Conservation (phyloP, 768 basidiomycete genomes). For the Termitomyces sp. region DNA sequence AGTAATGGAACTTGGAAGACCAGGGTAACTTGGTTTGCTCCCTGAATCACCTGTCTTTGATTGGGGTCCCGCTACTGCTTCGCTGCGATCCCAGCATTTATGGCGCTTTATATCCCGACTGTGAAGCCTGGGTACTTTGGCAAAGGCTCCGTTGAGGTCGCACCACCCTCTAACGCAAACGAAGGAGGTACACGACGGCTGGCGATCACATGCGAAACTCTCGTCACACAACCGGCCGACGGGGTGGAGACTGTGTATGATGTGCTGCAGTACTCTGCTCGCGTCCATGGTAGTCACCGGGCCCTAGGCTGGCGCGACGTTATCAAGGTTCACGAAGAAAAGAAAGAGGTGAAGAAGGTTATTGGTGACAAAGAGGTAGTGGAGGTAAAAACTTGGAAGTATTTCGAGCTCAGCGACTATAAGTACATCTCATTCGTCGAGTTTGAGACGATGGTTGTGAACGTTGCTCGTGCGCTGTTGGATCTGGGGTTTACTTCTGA, state of each 20-base stretch:
- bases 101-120: slow-evolving; percentile 22
- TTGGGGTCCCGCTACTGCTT: not conserved
- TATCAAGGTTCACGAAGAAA: slow-evolving; percentile 70
- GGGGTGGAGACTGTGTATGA: slow-evolving; percentile 83
- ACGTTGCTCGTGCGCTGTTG: slow-evolving; percentile 68
- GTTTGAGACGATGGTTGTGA: slow-evolving; percentile 58
- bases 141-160: slow-evolving; percentile 62
- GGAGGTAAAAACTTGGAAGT: slow-evolving; percentile 95
- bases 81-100: not conserved
- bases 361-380: slow-evolving; percentile 77
- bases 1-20: no score
- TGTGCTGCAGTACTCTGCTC: slow-evolving; percentile 68
- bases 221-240: slow-evolving; percentile 64
- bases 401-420: slow-evolving; percentile 88
- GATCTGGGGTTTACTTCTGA: slow-evolving; percentile 66
- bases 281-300: slow-evolving; percentile 68
- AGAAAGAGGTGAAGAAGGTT: slow-evolving; percentile 83
- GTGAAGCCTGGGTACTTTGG: slow-evolving; percentile 47
- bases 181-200: slow-evolving; percentile 58
- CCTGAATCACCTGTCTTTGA: not conserved
- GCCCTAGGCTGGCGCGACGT: slow-evolving; percentile 82
- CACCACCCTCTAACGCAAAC: slow-evolving; percentile 31
- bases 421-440: slow-evolving; percentile 76
- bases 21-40: not conserved
- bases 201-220: slow-evolving; percentile 49